These are phyloP conservation scores for Acer campestre DNA, from an alignment of 345 rosid species.

Conservation along the genomic window DNA sequence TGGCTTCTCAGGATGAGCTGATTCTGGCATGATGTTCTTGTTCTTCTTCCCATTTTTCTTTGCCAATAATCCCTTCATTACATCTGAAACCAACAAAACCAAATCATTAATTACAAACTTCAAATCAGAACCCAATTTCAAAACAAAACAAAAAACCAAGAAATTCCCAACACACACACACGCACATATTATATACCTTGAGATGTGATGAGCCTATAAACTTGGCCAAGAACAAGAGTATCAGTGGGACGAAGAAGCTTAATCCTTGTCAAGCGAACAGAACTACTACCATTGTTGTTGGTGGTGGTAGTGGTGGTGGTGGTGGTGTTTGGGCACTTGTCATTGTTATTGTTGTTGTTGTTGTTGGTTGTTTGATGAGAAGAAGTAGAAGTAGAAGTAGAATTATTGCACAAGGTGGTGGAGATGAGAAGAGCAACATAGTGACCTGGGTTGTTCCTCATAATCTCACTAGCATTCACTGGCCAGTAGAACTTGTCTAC, in stretches of 20 bases:
- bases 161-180: no score
- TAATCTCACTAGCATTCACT: conserved; percentile 63
- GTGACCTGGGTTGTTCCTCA: conserved; percentile 89
- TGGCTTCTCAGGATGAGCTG: conserved; percentile 25
- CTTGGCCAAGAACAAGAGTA: conserved; percentile 74
- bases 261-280: conserved; percentile 76
- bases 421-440: conserved; percentile 92
- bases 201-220: conserved; percentile 77
- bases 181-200: conserved; percentile 48
- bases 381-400: neutral
- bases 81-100: conserved; percentile 48
- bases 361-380: conserved; percentile 40
- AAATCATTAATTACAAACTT: no score
- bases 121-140: conserved; percentile 16
- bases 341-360: conserved; percentile 5
- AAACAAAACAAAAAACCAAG: neutral
- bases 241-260: conserved; percentile 94
- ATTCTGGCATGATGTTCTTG: conserved; percentile 36
- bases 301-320: neutral
- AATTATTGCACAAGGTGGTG: conserved; percentile 42
- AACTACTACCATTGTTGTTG: conserved; percentile 12
- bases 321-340: neutral
- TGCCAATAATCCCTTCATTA: conserved; percentile 73
- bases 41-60: conserved; percentile 68
- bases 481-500: conserved; percentile 66